Percentiles rank a stretch among this genome's conserved stretches.
These are phyloP conservation scores for Coemansia sp. DNA, from an alignment of 192 early-diverging fungal species.

Conservation along the genomic window DNA sequence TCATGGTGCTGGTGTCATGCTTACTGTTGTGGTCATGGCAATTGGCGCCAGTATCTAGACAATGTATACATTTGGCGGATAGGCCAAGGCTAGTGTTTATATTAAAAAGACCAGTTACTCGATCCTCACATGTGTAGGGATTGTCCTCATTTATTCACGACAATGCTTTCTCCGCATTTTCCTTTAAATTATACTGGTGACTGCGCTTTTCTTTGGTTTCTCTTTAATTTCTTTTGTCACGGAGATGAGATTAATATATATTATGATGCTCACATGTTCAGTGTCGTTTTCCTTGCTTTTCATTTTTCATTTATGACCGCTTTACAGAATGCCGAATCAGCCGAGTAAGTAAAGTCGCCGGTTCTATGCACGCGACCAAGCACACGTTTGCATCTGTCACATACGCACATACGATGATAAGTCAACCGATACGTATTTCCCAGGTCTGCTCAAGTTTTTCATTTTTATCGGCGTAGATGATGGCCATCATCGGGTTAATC, in stretches of 20 bases:
- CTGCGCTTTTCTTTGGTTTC: too few species aligned
- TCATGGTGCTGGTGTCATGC: constrained; percentile 19
- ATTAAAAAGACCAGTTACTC: too few species aligned
- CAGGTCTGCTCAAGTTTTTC: background rate
- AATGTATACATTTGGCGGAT: background rate
- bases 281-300: constrained; percentile 5
- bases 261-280: background rate
- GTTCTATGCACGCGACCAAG: background rate
- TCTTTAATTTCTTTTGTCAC: too few species aligned
- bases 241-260: too few species aligned
- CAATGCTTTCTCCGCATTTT: too few species aligned
- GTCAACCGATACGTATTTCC: background rate
- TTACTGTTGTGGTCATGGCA: constrained; percentile 12
- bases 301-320: background rate
- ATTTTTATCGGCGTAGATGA: background rate
- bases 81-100: background rate
- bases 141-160: too few species aligned
- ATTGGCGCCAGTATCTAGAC: constrained; percentile 24
- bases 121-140: too few species aligned
- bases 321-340: background rate
- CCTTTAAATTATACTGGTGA: too few species aligned
- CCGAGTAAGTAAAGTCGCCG: constrained; percentile 1
- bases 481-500: background rate
- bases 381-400: constrained; percentile 1
- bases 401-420: background rate